Percentiles rank a stretch among this genome's conserved stretches.
Conservation (phyloP, 1,284 basidiomycete genomes). For the Naganishia liquefaciens region DNA sequence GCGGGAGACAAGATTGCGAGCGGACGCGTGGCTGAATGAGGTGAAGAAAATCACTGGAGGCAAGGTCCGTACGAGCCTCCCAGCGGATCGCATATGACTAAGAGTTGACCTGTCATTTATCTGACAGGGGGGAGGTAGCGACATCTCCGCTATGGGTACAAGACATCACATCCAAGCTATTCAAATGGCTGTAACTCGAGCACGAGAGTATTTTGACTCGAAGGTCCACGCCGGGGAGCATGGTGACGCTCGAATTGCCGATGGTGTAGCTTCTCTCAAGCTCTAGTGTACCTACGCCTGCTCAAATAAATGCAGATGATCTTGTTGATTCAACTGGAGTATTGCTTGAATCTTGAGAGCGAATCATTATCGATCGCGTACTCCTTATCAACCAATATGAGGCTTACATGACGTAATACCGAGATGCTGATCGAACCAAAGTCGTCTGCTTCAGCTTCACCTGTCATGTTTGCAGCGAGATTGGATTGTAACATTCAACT, state of each 20-base stretch:
- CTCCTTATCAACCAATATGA: too few relatives aligned
- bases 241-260: too few relatives aligned
- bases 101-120: neutral
- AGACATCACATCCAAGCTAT: neutral
- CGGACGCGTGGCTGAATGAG: conserved; percentile 76
- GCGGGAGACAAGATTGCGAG: conserved; percentile 63
- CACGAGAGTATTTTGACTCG: neutral
- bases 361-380: too few relatives aligned
- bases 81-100: neutral
- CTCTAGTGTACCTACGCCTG: too few relatives aligned
- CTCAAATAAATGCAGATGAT: too few relatives aligned
- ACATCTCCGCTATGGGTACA: neutral
- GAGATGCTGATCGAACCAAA: neutral
- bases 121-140: neutral
- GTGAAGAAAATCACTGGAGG: conserved; percentile 78
- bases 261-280: too few relatives aligned
- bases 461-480: too few relatives aligned
- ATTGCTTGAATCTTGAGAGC: too few relatives aligned
- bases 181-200: neutral
- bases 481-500: too few relatives aligned
- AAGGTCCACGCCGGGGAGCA: too few relatives aligned
- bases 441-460: neutral
- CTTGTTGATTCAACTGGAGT: too few relatives aligned
- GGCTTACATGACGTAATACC: neutral
- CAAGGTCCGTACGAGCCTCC: conserved; percentile 66